phyloP scores from a whole-genome alignment of 148 eudicot genomes.

The Chenopodium formosanum region DNA sequence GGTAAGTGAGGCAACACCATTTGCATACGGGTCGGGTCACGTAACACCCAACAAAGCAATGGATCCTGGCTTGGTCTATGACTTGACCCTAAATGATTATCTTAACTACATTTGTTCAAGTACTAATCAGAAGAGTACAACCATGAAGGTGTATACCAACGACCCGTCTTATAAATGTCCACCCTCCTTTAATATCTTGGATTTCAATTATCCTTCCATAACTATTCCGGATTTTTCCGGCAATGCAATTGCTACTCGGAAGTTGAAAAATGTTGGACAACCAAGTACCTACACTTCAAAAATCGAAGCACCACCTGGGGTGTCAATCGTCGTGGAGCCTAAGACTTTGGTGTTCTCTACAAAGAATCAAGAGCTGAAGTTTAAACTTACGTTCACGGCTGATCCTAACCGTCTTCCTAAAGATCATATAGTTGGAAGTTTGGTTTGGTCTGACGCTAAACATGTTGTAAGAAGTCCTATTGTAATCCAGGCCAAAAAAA shows the following conservation, averaged over 20 bases:
- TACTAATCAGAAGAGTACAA: no score
- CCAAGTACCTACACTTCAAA: slow-evolving; percentile 37
- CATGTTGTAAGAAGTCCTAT: slow-evolving; percentile 61
- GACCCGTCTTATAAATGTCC: neutral
- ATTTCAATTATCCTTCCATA: slow-evolving; percentile 50
- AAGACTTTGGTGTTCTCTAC: slow-evolving; percentile 28
- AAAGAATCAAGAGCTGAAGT: neutral
- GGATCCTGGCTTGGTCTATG: neutral
- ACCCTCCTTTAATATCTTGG: neutral
- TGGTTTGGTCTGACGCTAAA: slow-evolving; percentile 45
- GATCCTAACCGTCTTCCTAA: neutral
- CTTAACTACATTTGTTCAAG: neutral
- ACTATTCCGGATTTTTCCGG: slow-evolving; percentile 29
- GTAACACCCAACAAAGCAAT: neutral
- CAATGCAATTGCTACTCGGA: slow-evolving; percentile 34
- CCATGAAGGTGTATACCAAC: no score
- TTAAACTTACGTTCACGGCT: slow-evolving; percentile 23
- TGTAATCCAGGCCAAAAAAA: slow-evolving; percentile 20
- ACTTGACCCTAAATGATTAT: neutral
- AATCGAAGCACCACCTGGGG: slow-evolving; percentile 32
- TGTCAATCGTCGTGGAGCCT: slow-evolving; percentile 30
- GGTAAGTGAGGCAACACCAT: neutral
- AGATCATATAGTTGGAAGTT: slow-evolving; percentile 33
- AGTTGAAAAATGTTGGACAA: slow-evolving; percentile 48
- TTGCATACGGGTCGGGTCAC: neutral